Evolutionary conservation across 495 filamentous ascomycete genomes (phyloP).

Genomic region (Penicillium diatomitis): DNA sequence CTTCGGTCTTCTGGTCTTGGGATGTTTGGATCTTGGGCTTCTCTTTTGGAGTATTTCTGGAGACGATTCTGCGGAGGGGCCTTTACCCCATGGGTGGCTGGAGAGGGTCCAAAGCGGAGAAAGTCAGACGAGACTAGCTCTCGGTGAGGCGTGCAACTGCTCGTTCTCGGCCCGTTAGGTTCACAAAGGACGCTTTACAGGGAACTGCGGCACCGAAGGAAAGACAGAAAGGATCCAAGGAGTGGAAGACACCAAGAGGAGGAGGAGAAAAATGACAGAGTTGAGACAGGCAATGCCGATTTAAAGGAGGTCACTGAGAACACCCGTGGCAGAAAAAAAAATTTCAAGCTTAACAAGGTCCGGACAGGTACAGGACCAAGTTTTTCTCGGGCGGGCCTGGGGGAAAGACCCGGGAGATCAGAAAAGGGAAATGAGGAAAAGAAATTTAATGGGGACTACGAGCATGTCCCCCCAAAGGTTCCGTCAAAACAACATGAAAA

Average conservation of each 20-base stretch:
- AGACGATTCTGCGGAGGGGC: too few relatives aligned
- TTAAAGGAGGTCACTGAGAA: neutral
- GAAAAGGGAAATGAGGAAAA: too few relatives aligned
- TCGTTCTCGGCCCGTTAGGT: neutral
- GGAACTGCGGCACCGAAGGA: too few relatives aligned
- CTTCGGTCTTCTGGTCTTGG: too few relatives aligned
- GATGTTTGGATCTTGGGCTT: too few relatives aligned
- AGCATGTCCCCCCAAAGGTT: too few relatives aligned
- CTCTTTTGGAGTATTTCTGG: too few relatives aligned
- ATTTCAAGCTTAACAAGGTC: neutral
- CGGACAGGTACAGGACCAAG: neutral
- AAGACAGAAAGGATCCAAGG: too few relatives aligned
- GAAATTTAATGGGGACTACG: too few relatives aligned
- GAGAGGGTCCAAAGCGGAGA: neutral
- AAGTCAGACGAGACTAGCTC: neutral
- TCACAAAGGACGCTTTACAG: too few relatives aligned
- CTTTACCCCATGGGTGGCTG: conserved; percentile 4
- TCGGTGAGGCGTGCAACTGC: neutral
- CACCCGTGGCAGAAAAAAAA: neutral
- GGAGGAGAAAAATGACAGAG: neutral
- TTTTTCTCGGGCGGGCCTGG: conserved; percentile 8
- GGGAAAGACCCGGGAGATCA: neutral
- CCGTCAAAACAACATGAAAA: too few relatives aligned
- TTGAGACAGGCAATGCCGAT: neutral
- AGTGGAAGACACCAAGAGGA: neutral